phyloP scores from a whole-genome alignment of 768 basidiomycete species.

The Termitomyces sp. region DNA sequence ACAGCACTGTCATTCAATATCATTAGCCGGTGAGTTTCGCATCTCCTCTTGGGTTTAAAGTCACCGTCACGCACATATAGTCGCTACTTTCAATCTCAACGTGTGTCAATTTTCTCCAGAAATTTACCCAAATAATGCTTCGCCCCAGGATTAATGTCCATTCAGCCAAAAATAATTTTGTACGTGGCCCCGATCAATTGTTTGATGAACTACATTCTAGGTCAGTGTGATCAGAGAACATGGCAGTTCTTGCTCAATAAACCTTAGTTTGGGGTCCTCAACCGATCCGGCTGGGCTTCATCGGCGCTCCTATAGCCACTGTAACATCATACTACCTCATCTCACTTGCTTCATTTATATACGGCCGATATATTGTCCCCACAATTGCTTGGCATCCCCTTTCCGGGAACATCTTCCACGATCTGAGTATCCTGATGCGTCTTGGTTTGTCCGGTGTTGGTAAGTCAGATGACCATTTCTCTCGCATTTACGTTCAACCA shows the following conservation, averaged over 20 bases:
- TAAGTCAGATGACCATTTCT: slow-evolving; percentile 16
- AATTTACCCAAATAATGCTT: not conserved
- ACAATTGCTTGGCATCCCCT: slow-evolving; percentile 82
- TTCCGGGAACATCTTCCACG: slow-evolving; percentile 53
- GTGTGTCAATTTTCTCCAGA: not conserved
- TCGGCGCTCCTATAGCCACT: slow-evolving; percentile 88
- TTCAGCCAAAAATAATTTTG: not conserved
- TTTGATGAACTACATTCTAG: slow-evolving; percentile 70
- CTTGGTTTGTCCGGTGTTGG: slow-evolving; percentile 69
- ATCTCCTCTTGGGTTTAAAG: too few relatives aligned
- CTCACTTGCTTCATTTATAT: slow-evolving; percentile 49
- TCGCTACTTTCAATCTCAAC: not conserved
- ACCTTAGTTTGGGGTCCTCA: slow-evolving; percentile 73
- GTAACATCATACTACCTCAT: slow-evolving; percentile 82
- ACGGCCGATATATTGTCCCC: slow-evolving; percentile 56
- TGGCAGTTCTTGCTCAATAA: not conserved
- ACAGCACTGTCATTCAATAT: not conserved
- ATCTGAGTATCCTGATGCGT: slow-evolving; percentile 58
- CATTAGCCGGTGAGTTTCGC: not conserved
- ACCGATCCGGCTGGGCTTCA: slow-evolving; percentile 75
- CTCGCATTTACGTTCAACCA: not conserved
- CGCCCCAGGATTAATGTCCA: not conserved
- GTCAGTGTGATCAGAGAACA: slow-evolving; percentile 25
- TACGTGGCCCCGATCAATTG: slow-evolving; percentile 1
- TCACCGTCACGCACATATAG: not conserved